phyloP scores from a whole-genome alignment of 768 basidiomycete genomes.

The Tremella mesenterica region DNA sequence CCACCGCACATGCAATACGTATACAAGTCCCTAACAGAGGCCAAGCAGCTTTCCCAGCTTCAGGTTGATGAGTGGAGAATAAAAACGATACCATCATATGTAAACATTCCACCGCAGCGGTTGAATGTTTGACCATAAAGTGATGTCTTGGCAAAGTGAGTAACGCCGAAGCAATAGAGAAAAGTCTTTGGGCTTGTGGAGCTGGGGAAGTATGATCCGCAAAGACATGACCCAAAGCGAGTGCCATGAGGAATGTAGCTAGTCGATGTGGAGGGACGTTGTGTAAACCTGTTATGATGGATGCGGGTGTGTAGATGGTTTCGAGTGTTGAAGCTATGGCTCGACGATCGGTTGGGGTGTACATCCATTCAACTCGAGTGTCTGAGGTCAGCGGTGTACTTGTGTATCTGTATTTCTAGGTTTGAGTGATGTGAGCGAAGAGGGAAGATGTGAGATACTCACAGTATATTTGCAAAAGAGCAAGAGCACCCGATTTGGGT shows the following conservation, averaged over 20 bases:
- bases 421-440: no score
- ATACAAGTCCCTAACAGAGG: constrained; percentile 2
- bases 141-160: neutral
- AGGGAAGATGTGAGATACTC: neutral
- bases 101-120: neutral
- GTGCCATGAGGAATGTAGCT: neutral
- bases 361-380: constrained; percentile 5
- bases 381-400: no score
- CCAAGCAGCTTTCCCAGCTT: constrained; percentile 1
- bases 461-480: neutral
- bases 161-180: neutral
- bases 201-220: neutral
- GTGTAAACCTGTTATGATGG: neutral
- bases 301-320: neutral
- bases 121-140: constrained; percentile 1
- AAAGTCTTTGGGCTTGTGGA: neutral
- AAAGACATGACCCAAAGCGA: neutral
- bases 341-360: neutral
- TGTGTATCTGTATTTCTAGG: no score
- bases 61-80: constrained; percentile 1
- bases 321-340: neutral
- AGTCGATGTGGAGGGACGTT: neutral
- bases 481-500: neutral
- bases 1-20: neutral
- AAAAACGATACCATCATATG: constrained; percentile 1